phyloP scores from a whole-genome alignment of 768 basidiomycete species.

The Dictyophora rubrovolvata region DNA sequence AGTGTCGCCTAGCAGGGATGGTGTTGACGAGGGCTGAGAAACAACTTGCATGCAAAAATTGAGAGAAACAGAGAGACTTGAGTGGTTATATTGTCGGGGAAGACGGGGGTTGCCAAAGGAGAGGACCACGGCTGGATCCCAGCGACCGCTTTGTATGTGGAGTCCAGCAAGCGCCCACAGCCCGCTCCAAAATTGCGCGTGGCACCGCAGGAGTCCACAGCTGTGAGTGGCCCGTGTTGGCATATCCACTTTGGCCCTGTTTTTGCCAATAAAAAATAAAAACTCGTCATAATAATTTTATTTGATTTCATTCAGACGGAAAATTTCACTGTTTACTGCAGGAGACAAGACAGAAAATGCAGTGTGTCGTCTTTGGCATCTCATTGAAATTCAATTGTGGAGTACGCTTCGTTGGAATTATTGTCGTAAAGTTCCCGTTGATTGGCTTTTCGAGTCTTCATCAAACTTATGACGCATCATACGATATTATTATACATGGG shows the following conservation, averaged over 20 bases:
- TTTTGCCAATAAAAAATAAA: too few species aligned
- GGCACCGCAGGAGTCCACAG: not conserved
- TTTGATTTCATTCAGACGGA: too few species aligned
- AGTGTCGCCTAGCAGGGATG: not conserved
- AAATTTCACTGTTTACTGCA: too few species aligned
- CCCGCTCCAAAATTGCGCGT: not conserved
- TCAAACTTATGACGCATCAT: not conserved
- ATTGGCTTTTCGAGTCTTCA: not conserved
- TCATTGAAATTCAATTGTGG: not conserved
- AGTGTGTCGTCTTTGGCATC: not conserved
- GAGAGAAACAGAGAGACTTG: not conserved
- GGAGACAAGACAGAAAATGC: too few species aligned
- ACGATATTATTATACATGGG: not conserved
- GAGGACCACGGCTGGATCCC: not conserved
- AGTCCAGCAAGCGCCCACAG: slow-evolving; percentile 2
- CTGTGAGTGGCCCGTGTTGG: not conserved
- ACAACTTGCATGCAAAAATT: not conserved
- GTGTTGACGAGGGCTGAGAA: not conserved
- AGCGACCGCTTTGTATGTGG: not conserved
- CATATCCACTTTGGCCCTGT: not conserved
- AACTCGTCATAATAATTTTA: too few species aligned
- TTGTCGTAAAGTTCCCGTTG: not conserved
- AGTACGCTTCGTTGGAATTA: not conserved
- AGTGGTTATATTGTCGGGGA: not conserved
- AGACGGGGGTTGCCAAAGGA: not conserved